phyloP scores from a whole-genome alignment of 1,284 basidiomycete species.

The Puccinia polysora region DNA sequence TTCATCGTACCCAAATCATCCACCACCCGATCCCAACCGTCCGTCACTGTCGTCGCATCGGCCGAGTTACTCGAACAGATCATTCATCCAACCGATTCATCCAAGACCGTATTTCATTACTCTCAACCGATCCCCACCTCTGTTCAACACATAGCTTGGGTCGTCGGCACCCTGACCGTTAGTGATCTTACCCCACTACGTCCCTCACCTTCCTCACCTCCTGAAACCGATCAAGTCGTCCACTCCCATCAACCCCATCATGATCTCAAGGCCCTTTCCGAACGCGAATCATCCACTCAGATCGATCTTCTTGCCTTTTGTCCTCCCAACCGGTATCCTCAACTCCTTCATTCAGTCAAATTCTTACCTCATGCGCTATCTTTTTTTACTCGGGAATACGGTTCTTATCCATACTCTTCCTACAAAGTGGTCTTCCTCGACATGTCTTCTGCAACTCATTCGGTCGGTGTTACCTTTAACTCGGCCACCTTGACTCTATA shows the following conservation, averaged over 20 bases:
- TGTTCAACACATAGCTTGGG: constrained; percentile 91
- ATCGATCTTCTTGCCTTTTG: constrained; percentile 90
- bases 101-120: constrained; percentile 92
- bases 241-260: constrained; percentile 11
- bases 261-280: not conserved
- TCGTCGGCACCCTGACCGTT: constrained; percentile 77
- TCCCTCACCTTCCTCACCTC: not conserved
- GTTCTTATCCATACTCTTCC: constrained; percentile 92
- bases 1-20: constrained; percentile 74
- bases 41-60: constrained; percentile 82
- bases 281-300: constrained; percentile 55
- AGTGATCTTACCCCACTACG: constrained; percentile 43
- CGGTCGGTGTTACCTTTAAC: constrained; percentile 69
- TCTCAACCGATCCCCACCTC: constrained; percentile 81
- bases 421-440: constrained; percentile 96
- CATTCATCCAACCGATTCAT: constrained; percentile 85
- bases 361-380: constrained; percentile 83
- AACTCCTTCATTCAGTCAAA: constrained; percentile 63
- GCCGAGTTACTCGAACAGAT: constrained; percentile 93
- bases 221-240: constrained; percentile 6
- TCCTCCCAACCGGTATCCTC: constrained; percentile 73
- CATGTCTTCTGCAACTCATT: constrained; percentile 59
- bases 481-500: constrained; percentile 77
- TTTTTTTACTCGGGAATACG: constrained; percentile 85
- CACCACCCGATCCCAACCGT: constrained; percentile 49